Conservation (phyloP, 208 protist species). For the Leishmania amazonensis region DNA sequence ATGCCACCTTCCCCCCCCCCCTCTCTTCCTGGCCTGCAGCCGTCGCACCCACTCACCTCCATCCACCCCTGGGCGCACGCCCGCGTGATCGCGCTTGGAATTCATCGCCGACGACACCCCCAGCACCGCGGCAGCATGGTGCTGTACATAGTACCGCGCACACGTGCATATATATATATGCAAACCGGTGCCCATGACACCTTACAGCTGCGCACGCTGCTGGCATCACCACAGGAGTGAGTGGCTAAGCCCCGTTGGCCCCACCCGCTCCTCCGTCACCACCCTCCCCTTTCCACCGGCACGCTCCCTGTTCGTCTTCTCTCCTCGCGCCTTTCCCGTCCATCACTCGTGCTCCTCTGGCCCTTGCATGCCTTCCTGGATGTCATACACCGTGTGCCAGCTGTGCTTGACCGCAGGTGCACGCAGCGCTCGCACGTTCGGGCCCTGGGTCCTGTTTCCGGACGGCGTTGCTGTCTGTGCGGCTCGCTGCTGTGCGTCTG, state of each 20-base stretch:
- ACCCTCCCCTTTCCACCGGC: too few relatives aligned
- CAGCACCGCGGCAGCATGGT: not conserved
- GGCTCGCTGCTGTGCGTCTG: too few relatives aligned
- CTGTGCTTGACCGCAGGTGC: not conserved
- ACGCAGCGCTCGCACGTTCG: not conserved
- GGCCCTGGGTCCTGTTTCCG: too few relatives aligned
- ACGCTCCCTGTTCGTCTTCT: too few relatives aligned
- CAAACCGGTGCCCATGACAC: not conserved
- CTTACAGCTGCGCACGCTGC: not conserved
- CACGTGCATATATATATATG: not conserved
- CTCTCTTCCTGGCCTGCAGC: not conserved
- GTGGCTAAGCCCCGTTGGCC: too few relatives aligned
- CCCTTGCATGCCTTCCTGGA: not conserved
- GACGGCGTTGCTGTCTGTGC: too few relatives aligned
- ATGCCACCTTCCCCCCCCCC: not conserved
- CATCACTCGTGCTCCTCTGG: not conserved
- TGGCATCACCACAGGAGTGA: not conserved
- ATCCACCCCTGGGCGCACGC: not conserved
- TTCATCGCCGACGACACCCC: not conserved
- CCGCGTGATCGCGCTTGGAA: not conserved
- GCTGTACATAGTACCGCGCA: not conserved
- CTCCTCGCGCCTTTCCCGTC: conserved; percentile 8
- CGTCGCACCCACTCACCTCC: not conserved
- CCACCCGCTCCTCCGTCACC: too few relatives aligned
- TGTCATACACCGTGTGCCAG: not conserved